Evolutionary conservation across 23 red algal genomes (phyloP).

Genomic region (Chondrus crispus): DNA sequence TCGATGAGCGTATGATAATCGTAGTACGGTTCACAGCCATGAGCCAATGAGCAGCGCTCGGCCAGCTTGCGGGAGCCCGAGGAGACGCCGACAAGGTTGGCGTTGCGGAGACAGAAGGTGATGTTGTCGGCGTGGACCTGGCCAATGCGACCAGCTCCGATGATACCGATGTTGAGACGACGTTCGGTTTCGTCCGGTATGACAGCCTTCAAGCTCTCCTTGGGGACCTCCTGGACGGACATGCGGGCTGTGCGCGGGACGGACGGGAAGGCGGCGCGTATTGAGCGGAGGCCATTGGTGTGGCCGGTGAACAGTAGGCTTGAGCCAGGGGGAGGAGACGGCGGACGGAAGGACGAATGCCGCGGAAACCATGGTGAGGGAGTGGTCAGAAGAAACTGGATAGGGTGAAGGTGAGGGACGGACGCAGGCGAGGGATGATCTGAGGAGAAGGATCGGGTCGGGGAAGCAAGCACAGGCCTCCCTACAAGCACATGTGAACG

Average conservation of each 20-base stretch:
- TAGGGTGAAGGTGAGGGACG: no score
- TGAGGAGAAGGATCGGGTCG: no score
- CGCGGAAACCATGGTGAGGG: no score
- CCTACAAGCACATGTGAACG: no score
- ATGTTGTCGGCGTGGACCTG: constrained; percentile 99
- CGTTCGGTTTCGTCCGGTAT: constrained; percentile 12
- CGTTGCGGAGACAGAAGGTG: constrained; percentile 82
- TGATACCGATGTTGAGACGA: constrained; percentile 65
- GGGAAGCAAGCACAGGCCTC: no score
- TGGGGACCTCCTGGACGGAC: constrained; percentile 31
- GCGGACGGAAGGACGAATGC: neutral
- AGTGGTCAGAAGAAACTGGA: no score
- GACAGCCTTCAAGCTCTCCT: constrained; percentile 47
- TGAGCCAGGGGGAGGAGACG: neutral
- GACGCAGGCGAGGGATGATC: no score
- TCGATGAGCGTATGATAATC: constrained; percentile 94
- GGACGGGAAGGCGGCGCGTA: neutral
- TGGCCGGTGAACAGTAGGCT: no score
- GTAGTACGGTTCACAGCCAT: constrained; percentile 91
- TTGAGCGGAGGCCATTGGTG: neutral
- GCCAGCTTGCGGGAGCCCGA: constrained; percentile 88
- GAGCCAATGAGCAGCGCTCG: constrained; percentile 86
- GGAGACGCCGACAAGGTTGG: constrained; percentile 86
- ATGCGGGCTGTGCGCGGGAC: constrained; percentile 1
- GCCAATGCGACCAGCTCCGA: constrained; percentile 95